These are phyloP conservation scores for Citeromyces matritensis DNA, from an alignment of 805 yeast genomes.

Conservation along the genomic window DNA sequence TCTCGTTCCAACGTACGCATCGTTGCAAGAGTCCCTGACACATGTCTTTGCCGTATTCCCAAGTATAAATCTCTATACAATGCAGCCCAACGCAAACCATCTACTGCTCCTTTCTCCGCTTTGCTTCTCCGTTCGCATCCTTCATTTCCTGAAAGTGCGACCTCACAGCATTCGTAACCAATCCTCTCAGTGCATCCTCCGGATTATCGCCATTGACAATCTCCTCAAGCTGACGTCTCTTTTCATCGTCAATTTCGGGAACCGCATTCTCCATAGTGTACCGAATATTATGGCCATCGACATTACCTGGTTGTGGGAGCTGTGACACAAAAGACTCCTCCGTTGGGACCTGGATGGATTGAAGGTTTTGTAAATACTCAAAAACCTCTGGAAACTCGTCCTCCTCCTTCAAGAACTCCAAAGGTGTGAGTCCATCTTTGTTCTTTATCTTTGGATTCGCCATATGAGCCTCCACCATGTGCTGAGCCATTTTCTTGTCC, in stretches of 20 bases:
- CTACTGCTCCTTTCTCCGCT: no score
- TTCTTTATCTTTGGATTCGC: conserved; percentile 58
- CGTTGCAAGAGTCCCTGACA: no score
- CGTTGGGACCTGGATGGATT: conserved; percentile 4
- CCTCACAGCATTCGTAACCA: conserved; percentile 52
- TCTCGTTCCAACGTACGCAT: no score
- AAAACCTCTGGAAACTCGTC: conserved; percentile 73
- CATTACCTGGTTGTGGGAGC: conserved; percentile 14
- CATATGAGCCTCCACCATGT: conserved; percentile 47
- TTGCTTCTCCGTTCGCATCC: no score
- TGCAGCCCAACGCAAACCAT: no score
- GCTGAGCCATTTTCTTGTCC: conserved; percentile 45
- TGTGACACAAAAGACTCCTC: conserved; percentile 1
- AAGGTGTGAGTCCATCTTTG: conserved; percentile 61
- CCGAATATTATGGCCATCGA: conserved; percentile 37
- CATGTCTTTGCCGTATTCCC: no score
- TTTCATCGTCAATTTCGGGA: conserved; percentile 24
- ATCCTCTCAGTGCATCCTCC: conserved; percentile 59
- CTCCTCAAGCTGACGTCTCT: conserved; percentile 48
- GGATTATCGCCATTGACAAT: conserved; percentile 67
- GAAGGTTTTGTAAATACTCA: conserved; percentile 30
- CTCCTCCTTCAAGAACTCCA: conserved; percentile 67
- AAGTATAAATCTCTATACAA: no score
- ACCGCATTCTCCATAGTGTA: conserved; percentile 35
- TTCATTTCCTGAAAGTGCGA: conserved; percentile 15